A percentile compares a stretch with the other conserved stretches of the same genome.
These are phyloP conservation scores for Hanseniaspora lindneri DNA, from an alignment of 805 yeast genomes.

Conservation along the genomic window DNA sequence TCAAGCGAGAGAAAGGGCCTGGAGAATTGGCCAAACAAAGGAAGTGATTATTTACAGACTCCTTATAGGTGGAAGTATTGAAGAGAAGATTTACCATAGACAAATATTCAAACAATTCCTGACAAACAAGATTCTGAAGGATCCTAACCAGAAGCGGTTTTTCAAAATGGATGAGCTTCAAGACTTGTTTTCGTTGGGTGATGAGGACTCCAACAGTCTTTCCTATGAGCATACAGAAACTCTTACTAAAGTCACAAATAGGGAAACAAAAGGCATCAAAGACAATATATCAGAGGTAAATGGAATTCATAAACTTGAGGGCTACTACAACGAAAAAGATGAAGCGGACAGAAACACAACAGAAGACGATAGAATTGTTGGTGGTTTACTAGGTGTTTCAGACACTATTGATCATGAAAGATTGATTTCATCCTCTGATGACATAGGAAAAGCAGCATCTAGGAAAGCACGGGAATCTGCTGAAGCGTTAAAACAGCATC, in stretches of 20 bases:
- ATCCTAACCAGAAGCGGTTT: slow-evolving; percentile 86
- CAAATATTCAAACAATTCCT: slow-evolving; percentile 92
- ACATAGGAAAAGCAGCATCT: slow-evolving; percentile 47
- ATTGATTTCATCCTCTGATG: slow-evolving; percentile 36
- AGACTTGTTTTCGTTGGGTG: slow-evolving; percentile 77
- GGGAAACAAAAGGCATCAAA: slow-evolving; percentile 33
- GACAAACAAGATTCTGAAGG: slow-evolving; percentile 85
- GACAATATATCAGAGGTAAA: slow-evolving; percentile 59
- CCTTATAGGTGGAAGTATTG: slow-evolving; percentile 91
- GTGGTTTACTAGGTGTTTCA: slow-evolving; percentile 57
- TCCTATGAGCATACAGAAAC: slow-evolving; percentile 20
- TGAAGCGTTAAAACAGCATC: slow-evolving; percentile 46
- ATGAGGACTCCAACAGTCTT: slow-evolving; percentile 36
- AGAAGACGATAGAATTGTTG: slow-evolving; percentile 59
- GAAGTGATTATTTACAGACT: slow-evolving; percentile 84
- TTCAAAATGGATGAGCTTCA: slow-evolving; percentile 87
- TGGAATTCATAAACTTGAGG: slow-evolving; percentile 66
- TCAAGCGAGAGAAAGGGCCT: slow-evolving; percentile 93
- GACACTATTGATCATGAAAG: slow-evolving; percentile 72
- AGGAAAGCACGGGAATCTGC: slow-evolving; percentile 44
- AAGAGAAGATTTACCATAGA: slow-evolving; percentile 91
- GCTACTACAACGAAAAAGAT: slow-evolving; percentile 43
- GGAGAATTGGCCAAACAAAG: slow-evolving; percentile 90
- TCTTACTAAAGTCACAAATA: slow-evolving; percentile 45
- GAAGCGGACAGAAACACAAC: slow-evolving; percentile 30